Evolutionary conservation across 1,139 yeast species (phyloP), one percentile per base, ranked within the genome.

Genomic region (Kodamaea alishanica): DNA sequence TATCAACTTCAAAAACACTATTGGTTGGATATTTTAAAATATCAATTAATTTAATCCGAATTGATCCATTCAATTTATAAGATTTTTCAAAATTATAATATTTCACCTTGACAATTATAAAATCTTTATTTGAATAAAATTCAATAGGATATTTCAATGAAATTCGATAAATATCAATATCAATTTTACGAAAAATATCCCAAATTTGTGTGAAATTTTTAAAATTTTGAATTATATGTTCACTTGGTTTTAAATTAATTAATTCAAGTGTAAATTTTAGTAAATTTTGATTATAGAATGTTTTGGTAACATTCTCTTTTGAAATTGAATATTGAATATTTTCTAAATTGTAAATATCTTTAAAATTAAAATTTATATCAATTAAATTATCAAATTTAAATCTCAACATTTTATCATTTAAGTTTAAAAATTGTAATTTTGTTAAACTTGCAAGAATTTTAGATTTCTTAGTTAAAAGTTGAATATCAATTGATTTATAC

Each of bases 61-160:
- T 15, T 15, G 4, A 15, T 15, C 20, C 20, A 15, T 15, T 15
- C 20, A 15, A 15, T 30, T 50, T 50, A 34, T 47, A 50, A 34
- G 40, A 42, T 6, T 35, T 37, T 1, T 26, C 29, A 23, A 35
- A 34, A 34, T 48, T 48, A 43, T 41, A 50, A 39, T 55, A 56
- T 20, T 42, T 41, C 8, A 52, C 38, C 3, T 33, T 26, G 32
- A 55, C 49, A 3, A 36, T 37, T 6, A 56, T 29, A 6, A 30
- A 24, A 8, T 34, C 39, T 8, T 29, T 35, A 1, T 38, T 22
- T n/a, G 45, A 48, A 11, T 40, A 24, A 25, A 51, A 34, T 6
- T 43, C 32, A 5, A 60, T 41, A 1, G 72, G 73, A 41, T 47
- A 62, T 36, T 55, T 60, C 26, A 63, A 45, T 3, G 65, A 55